Evolutionary conservation across 306 rosid species (phyloP).

Genomic region (Vicia villosa): DNA sequence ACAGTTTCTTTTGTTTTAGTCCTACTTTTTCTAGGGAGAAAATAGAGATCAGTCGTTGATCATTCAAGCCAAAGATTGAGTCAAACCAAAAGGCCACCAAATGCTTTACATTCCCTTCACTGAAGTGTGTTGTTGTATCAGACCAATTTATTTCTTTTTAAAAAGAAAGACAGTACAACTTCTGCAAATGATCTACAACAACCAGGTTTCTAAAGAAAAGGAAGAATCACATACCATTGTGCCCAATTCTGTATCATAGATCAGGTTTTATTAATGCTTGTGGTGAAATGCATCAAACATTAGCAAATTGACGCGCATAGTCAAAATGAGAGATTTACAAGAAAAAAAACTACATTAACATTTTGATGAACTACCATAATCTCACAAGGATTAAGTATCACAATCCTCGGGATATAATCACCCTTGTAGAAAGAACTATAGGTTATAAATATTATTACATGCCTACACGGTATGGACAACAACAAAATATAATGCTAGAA

Average conservation of each 20-base stretch:
- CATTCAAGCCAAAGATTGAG: too few relatives aligned
- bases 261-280: neutral
- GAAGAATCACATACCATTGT: too few relatives aligned
- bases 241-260: too few relatives aligned
- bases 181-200: neutral
- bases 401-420: slow-evolving; percentile 28
- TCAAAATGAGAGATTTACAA: slow-evolving; percentile 9
- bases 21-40: too few relatives aligned
- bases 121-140: neutral
- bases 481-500: slow-evolving; percentile 37
- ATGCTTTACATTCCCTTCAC: neutral
- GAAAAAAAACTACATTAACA: slow-evolving; percentile 12
- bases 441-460: slow-evolving; percentile 27
- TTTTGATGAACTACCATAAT: slow-evolving; percentile 29
- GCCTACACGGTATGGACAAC: slow-evolving; percentile 31
- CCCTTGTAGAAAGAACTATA: slow-evolving; percentile 21
- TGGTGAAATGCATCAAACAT: neutral
- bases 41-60: too few relatives aligned
- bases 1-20: too few relatives aligned
- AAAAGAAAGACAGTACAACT: neutral
- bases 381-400: slow-evolving; percentile 32
- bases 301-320: neutral
- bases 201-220: neutral
- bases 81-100: too few relatives aligned
- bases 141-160: neutral